Evolutionary conservation across 2,329 filamentous ascomycete species (phyloP), one percentile per base, ranked within the genome.

Genomic region (Coniochaeta hoffmannii): DNA sequence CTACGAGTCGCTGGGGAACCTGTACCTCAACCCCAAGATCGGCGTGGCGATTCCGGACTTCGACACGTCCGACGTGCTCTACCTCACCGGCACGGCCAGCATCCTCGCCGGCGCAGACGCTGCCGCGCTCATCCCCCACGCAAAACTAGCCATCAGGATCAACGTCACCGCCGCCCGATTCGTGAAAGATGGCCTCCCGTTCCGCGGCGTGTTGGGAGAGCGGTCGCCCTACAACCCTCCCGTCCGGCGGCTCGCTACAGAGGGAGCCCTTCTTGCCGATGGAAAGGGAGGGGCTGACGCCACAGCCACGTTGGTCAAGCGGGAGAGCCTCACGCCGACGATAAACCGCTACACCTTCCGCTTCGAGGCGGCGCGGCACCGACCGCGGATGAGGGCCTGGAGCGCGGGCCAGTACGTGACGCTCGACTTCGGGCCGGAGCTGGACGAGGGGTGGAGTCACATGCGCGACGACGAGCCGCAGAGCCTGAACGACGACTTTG

Each of bases 1-100:
- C 0, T 96, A 95, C 63, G 90, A 95, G 68, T 89, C 87, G 0
- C 77, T 95, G 0, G 90, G 90, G 1, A 96, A 96, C 65, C 73
- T 95, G 14, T 74, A 79, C 36, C 70, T 79, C 8, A 86, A 85
- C 31, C 88, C 89, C 0, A 72, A 74, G 17, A 81, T 88, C 2
- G 89, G 90, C 3, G 68, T 93, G 51, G 82, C 81, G 2, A 78
- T 96, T 34, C 89, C 90, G 0, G 83, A 92, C 66, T 93, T 89
- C 64, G 78, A 80, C 4, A 88, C 82, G 0, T 87, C 87, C 1
- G 75, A 89, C 63, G 83, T 88, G 6, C 75, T 96, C 1, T 93
- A 93, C 67, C 69, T 86, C 5, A 93, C 89, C 0, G 90, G 90
- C 28, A 75, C 67, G 0, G 81, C 88, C 0, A 75, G 85, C 52